Conservation (phyloP, 225 moss, liverwort and hornwort genomes). For the Marchantia polymorpha region DNA sequence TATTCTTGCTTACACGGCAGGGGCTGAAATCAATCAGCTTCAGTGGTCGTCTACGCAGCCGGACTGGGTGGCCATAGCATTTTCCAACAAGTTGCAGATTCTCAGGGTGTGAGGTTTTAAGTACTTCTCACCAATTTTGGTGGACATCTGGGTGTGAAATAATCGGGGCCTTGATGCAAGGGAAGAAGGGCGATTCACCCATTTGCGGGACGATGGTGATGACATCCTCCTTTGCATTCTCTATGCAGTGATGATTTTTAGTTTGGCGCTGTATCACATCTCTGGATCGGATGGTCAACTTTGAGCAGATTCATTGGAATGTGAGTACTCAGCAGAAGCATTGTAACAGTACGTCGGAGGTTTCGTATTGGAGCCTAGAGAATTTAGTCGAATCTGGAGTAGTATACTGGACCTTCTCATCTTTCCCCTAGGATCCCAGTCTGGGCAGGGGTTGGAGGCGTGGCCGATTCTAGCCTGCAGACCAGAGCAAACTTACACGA, state of each 20-base stretch:
- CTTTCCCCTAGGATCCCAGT: background rate
- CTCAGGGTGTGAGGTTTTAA: constrained; percentile 54
- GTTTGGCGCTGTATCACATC: background rate
- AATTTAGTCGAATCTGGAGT: background rate
- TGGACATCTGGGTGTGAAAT: background rate
- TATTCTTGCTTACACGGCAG: constrained; percentile 87
- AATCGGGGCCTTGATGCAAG: background rate
- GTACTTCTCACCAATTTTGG: background rate
- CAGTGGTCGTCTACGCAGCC: constrained; percentile 93
- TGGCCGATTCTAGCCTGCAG: background rate
- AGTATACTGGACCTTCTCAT: background rate
- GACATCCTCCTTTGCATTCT: background rate
- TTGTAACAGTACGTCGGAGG: background rate
- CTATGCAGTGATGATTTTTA: background rate
- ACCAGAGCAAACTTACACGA: background rate
- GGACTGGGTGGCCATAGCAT: constrained; percentile 89
- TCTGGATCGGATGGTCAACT: background rate
- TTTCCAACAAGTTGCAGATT: constrained; percentile 77
- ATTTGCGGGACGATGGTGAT: background rate
- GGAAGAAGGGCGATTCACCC: background rate
- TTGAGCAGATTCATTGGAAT: background rate
- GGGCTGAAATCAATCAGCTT: constrained; percentile 87
- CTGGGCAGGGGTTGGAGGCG: background rate
- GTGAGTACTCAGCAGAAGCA: background rate
- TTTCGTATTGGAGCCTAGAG: background rate